Base-by-base conservation (phyloP, 1,139 yeast species). In the Suhomyces kunorum region DNA sequence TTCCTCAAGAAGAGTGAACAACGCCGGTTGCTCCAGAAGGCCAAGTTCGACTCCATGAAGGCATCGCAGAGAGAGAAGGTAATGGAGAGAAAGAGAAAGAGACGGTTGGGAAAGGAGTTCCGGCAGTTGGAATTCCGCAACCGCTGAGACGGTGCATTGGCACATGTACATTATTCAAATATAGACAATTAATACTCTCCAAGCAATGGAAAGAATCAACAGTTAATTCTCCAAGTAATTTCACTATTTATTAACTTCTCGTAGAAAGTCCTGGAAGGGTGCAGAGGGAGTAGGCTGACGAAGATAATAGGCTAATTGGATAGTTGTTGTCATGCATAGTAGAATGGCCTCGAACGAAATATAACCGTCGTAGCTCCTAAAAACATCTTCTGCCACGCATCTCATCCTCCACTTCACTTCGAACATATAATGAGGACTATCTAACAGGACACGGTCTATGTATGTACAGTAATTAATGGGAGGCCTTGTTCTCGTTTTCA, bases 21-120 rank as follows among this genome's bases (percentile, higher is more conserved):
- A 69, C 72, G 94, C 47, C 88, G 87, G 66, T 75, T 92, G 59
- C 73, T 92, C 38, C 90, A 89, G 58, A 85, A 85, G 66, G 95
- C 92, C 62, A 87, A 87, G 63, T 92, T 84, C 68, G 94, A 87
- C 49, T 66, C 71, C 44, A 86, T 92, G 96, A 87, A 81, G 68
- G 70, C 83, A 32, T 74, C 76, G 45, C 96, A 92, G 60, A 77
- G 95, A 55, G 90, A 86, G 52, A 85, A 84, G 74, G 89, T 85
- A 28, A 79, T 92, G 77, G 96, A 89, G 66, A 79, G 96, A 60
- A 87, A 90, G 76, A 80, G 98, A 59, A 90, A 90, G 85, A 87
- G 84, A 77, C 80, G 87, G 61, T 74, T 90, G 59, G 96, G 96
- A 54, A 87, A 86, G 66, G 98, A 92, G 63, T 84, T 92, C 66